phyloP scores from a whole-genome alignment of 1,139 yeast genomes.

The Yamadazyma trypodendri region DNA sequence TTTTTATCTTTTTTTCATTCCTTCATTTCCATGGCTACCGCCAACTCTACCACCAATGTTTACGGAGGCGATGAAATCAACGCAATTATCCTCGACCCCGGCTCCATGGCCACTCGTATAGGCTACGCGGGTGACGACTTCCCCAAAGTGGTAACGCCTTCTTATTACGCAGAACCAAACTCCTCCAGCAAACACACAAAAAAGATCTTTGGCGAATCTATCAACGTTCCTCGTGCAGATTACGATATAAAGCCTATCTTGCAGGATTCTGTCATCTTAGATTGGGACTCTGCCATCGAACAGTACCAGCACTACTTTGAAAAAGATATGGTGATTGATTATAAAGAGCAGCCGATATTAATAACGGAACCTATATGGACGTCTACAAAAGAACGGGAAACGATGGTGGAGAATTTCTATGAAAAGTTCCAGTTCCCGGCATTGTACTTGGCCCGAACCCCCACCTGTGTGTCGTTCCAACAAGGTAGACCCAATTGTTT shows the following conservation, averaged over 20 bases:
- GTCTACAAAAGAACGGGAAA: conserved; percentile 62
- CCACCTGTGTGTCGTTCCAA: conserved; percentile 90
- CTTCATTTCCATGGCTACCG: conserved; percentile 5
- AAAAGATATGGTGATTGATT: conserved; percentile 47
- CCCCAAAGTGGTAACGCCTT: conserved; percentile 76
- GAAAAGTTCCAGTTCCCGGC: conserved; percentile 83
- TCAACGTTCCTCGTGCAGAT: conserved; percentile 52
- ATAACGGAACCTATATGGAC: conserved; percentile 90
- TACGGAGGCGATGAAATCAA: conserved; percentile 76
- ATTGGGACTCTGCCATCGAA: conserved; percentile 75
- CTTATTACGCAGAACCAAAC: conserved; percentile 39
- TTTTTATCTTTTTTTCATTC: neutral
- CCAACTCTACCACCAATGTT: conserved; percentile 23
- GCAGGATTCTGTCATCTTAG: conserved; percentile 57
- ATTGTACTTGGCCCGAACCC: conserved; percentile 77
- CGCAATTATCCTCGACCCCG: conserved; percentile 90
- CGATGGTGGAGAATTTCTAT: conserved; percentile 71
- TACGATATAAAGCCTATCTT: conserved; percentile 59
- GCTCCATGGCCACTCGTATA: conserved; percentile 76
- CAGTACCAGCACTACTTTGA: conserved; percentile 60
- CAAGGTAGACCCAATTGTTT: conserved; percentile 92
- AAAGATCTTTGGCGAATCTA: conserved; percentile 53
- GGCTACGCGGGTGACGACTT: conserved; percentile 96
- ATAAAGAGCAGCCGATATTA: conserved; percentile 70
- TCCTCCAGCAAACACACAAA: conserved; percentile 15